Evolutionary conservation across 768 basidiomycete species (phyloP).

Genomic region (Mrakia hoshinonis): DNA sequence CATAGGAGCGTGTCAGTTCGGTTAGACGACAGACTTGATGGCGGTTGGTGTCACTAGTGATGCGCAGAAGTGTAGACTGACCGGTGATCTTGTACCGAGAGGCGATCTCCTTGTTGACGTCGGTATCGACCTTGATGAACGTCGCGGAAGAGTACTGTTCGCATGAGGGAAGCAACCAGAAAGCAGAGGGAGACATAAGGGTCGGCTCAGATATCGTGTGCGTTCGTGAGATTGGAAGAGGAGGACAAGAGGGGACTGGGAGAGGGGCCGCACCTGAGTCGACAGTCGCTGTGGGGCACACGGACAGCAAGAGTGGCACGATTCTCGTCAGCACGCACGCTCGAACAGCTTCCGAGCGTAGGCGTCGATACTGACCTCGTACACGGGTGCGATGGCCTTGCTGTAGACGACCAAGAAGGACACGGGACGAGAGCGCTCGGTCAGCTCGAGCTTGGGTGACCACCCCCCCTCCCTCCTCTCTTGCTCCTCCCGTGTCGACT

Average conservation of each 20-base stretch:
- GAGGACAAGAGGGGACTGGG: too few species aligned
- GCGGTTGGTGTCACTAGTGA: neutral
- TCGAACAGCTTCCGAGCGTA: too few species aligned
- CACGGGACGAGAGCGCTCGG: neutral
- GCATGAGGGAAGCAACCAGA: neutral
- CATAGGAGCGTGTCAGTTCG: neutral
- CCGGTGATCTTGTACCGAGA: constrained; percentile 7
- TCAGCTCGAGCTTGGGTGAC: neutral
- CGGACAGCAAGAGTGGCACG: neutral
- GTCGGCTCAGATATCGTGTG: neutral
- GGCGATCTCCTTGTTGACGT: constrained; percentile 16
- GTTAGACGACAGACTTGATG: too few species aligned
- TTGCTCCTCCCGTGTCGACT: too few species aligned
- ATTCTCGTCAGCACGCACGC: neutral
- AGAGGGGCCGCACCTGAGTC: too few species aligned
- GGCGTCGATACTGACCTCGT: neutral
- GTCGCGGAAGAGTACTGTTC: neutral
- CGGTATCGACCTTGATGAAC: constrained; percentile 26
- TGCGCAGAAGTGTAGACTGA: neutral
- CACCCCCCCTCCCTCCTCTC: neutral
- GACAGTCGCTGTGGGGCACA: too few species aligned
- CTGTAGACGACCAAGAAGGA: neutral
- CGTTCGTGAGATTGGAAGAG: too few species aligned
- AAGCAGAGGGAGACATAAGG: neutral
- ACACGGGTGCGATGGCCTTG: constrained; percentile 15